Evolutionary conservation across 225 moss, liverwort and hornwort genomes (phyloP), one percentile per base, ranked within the genome.

Genomic region (Antitrichia curtipendula): DNA sequence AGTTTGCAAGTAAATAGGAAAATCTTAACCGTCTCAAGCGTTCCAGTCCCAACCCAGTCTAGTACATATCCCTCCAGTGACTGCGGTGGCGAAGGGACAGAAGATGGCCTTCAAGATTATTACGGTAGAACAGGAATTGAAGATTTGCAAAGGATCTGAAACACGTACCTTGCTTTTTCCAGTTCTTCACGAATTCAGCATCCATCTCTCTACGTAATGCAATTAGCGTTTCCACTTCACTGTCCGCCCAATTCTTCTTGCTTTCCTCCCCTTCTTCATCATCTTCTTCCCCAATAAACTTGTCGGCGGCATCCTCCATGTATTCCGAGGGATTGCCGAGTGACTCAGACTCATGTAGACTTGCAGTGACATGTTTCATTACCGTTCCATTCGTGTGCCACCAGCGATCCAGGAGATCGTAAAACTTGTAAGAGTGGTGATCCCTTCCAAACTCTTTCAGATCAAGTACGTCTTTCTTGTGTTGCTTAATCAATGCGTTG

Each of bases 171-270:
- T 93, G 92, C 81, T 93, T 93, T 84, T 90, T 90, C 90, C 91
- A 91, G 82, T 93, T 91, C 75, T 91, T 93, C 73, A 93, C 90
- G 34, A 93, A 93, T 61, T 93, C 91, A 43, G 91, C 59, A 58
- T 93, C 91, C 93, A 91, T 93, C 75, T 93, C 91, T 80, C 90
- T 65, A 56, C 93, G 93, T 62, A 91, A 87, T 63, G 88, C 88
- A 88, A 93, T 93, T 60, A 93, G 85, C 20, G 93, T 93, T 85
- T 93, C 88, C 85, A 93, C 93, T 73, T 93, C 93, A 85, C 87
- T 91, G 60, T 93, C 90, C 21, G 87, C 89, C 93, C 91, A 93
- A 27, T 91, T 93, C 85, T 93, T 93, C 87, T 90, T 91, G 63
- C 93, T 90, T 90, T 93, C 93, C 61, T 93, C 91, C 62, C 90